A percentile compares a stretch with the other conserved stretches of the same genome.
Evolutionary conservation across 257 asterid species (phyloP).

Genomic region (Nicotiana paniculata): DNA sequence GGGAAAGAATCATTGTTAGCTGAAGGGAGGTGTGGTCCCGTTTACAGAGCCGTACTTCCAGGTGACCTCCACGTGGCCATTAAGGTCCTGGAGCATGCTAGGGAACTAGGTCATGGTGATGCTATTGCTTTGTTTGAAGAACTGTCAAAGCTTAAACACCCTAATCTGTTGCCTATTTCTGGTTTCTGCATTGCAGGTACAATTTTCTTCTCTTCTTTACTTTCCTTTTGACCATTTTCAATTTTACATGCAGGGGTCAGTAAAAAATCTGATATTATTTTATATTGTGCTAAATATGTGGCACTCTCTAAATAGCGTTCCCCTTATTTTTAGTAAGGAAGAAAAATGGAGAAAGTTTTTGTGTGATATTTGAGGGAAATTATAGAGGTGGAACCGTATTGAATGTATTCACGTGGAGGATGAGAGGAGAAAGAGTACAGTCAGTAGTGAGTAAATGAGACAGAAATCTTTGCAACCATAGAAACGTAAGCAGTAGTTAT

Average conservation of each 20-base stretch:
- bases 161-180: constrained; percentile 63
- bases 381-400: constrained; percentile 16
- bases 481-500: constrained; percentile 19
- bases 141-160: constrained; percentile 65
- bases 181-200: constrained; percentile 97
- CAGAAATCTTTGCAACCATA: constrained; percentile 11
- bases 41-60: constrained; percentile 85
- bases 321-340: background rate
- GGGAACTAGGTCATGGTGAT: constrained; percentile 46
- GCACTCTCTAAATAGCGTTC: background rate
- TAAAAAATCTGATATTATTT: too few species aligned
- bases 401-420: constrained; percentile 64
- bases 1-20: constrained; percentile 86
- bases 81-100: constrained; percentile 73
- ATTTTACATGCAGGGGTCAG: too few species aligned
- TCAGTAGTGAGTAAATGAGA: background rate
- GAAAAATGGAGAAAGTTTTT: background rate
- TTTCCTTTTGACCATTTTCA: background rate
- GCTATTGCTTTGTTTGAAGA: constrained; percentile 73
- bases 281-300: background rate
- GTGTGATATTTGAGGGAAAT: background rate
- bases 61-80: constrained; percentile 95
- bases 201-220: background rate
- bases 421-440: background rate
- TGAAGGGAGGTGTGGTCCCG: constrained; percentile 85